Conservation (phyloP, 495 filamentous ascomycete genomes). For the Podospora didyma region DNA sequence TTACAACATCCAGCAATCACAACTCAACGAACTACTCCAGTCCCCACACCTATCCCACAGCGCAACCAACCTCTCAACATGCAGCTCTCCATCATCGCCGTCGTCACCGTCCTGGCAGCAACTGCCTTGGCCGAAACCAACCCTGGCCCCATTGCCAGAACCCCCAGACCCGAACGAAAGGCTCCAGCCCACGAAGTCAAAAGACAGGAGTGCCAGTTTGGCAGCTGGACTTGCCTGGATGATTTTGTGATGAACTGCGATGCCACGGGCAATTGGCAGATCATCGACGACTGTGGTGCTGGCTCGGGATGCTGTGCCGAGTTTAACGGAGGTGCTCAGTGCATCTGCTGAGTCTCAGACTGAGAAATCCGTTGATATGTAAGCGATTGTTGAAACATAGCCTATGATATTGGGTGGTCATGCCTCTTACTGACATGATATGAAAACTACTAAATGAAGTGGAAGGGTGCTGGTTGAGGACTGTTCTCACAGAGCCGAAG, state of each 20-base stretch:
- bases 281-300: not conserved
- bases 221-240: not conserved
- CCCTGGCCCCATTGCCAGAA: not conserved
- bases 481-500: too few relatives aligned
- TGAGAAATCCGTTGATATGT: too few relatives aligned
- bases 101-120: not conserved
- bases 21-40: too few relatives aligned
- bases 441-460: too few relatives aligned
- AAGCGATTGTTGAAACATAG: too few relatives aligned
- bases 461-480: too few relatives aligned
- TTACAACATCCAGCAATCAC: too few relatives aligned
- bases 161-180: not conserved
- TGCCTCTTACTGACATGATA: too few relatives aligned
- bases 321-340: not conserved
- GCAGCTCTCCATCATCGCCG: not conserved
- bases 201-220: not conserved
- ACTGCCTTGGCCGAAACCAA: not conserved
- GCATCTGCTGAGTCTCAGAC: not conserved
- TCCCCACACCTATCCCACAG: not conserved
- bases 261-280: not conserved
- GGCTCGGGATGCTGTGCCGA: slow-evolving; percentile 1
- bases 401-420: too few relatives aligned
- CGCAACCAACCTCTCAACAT: not conserved
- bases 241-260: not conserved
- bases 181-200: not conserved